Percentiles rank a stretch among this genome's conserved stretches.
These are phyloP conservation scores for Ochromonas danica DNA, from an alignment of 108 stramenopile species.

Conservation along the genomic window DNA sequence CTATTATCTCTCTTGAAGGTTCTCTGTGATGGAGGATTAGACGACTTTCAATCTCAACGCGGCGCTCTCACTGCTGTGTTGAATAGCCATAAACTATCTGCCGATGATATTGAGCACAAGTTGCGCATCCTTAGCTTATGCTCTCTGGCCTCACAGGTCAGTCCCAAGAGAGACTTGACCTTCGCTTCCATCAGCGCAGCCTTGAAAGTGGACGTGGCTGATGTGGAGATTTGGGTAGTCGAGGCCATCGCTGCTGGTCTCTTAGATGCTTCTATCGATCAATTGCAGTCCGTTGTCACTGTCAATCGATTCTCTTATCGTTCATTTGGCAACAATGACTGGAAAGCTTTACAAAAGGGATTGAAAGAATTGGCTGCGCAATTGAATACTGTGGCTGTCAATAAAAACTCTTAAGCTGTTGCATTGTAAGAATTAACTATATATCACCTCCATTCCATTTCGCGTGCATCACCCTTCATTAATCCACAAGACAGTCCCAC, in stretches of 20 bases:
- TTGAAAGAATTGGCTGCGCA: too few species aligned
- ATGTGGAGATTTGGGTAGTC: conserved; percentile 27
- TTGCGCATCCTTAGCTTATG: not conserved
- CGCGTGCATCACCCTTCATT: too few species aligned
- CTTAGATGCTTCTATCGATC: conserved; percentile 21
- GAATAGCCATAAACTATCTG: not conserved
- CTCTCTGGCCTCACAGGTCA: not conserved
- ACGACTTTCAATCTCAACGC: not conserved
- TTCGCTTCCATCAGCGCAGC: not conserved
- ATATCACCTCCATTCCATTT: too few species aligned
- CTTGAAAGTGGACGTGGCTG: not conserved
- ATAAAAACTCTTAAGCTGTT: too few species aligned
- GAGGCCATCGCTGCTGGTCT: conserved; percentile 22
- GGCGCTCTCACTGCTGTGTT: not conserved
- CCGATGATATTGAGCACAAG: not conserved
- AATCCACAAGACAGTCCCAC: too few species aligned
- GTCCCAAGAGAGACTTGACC: not conserved
- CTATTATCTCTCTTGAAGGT: not conserved
- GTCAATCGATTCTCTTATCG: not conserved
- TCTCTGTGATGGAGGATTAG: conserved; percentile 19
- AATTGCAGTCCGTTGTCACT: not conserved
- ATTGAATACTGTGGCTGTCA: too few species aligned
- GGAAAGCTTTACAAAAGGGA: not conserved
- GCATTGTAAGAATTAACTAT: too few species aligned
- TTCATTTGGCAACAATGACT: not conserved